Percentiles rank a stretch among this genome's conserved stretches.
Evolutionary conservation across 805 yeast genomes (phyloP).

Genomic region (Hanseniaspora vineae): DNA sequence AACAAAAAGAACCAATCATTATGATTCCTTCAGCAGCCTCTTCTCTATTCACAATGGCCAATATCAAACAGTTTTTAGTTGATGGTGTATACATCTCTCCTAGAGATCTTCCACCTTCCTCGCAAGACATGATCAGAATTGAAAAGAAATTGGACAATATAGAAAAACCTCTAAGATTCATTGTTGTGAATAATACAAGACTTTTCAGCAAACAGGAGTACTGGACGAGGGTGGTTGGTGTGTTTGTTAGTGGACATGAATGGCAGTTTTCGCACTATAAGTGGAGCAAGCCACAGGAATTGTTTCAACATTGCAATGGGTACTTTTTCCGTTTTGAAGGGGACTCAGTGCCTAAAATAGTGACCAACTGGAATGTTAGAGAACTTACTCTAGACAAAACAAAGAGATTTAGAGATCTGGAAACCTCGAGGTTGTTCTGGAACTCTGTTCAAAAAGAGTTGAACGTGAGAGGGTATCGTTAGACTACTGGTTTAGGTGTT

Average conservation of each 20-base stretch:
- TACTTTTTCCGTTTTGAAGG: slow-evolving; percentile 65
- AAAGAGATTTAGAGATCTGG: slow-evolving; percentile 78
- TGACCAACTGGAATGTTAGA: slow-evolving; percentile 82
- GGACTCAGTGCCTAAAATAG: slow-evolving; percentile 63
- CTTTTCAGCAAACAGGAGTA: slow-evolving; percentile 85
- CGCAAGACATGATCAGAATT: slow-evolving; percentile 19
- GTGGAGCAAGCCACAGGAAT: slow-evolving; percentile 62
- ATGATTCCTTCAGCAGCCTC: slow-evolving; percentile 72
- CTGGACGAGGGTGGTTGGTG: slow-evolving; percentile 95
- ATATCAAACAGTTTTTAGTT: slow-evolving; percentile 59
- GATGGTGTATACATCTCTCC: slow-evolving; percentile 54
- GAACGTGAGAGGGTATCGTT: slow-evolving; percentile 47
- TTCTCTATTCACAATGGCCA: slow-evolving; percentile 49
- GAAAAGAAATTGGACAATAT: slow-evolving; percentile 22
- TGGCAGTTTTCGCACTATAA: slow-evolving; percentile 93
- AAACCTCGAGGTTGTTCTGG: slow-evolving; percentile 80
- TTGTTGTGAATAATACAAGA: slow-evolving; percentile 82
- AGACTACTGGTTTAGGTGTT: background rate
- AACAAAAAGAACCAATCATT: slow-evolving; percentile 51
- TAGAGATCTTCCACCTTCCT: slow-evolving; percentile 23
- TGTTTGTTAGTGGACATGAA: slow-evolving; percentile 90
- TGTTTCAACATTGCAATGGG: slow-evolving; percentile 79
- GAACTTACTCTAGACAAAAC: slow-evolving; percentile 66
- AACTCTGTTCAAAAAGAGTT: slow-evolving; percentile 63
- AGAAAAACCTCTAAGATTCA: slow-evolving; percentile 20